Evolutionary conservation across 2,329 filamentous ascomycete species (phyloP), one percentile per base, ranked within the genome.

Genomic region (Paraphaeosphaeria minitans): DNA sequence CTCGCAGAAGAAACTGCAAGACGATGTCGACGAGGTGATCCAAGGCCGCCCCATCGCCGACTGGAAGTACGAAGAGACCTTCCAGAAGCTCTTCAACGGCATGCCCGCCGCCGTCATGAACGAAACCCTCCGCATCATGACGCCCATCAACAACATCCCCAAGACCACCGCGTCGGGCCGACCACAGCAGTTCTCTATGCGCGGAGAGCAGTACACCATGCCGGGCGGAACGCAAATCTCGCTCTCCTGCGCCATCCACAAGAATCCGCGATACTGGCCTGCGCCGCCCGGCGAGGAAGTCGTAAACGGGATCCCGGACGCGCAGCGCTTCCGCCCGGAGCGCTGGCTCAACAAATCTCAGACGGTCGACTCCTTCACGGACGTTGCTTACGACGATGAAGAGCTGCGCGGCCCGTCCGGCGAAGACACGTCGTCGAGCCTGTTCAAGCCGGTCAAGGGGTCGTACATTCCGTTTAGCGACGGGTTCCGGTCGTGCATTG

Each of bases 51-150:
- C 89, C 22, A 82, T 86, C 4, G 75, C 77, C 0, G 81, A 84
- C 8, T 94, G 91, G 91, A 82, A 87, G 66, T 94, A 92, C 72
- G 90, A 93, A 46, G 76, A 80, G 12, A 80, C 85, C 65, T 82
- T 93, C 61, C 87, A 85, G 45, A 80, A 83, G 9, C 82, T 95
- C 59, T 85, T 91, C 65, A 85, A 83, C 12, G 87, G 87, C 59
- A 88, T 91, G 82, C 78, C 89, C 10, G 91, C 89, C 19, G 91
- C 91, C 4, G 85, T 89, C 66, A 84, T 94, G 82, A 91, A 92
- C 70, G 91, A 95, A 79, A 87, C 89, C 39, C 81, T 95, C 54
- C 87, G 92, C 12, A 69, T 93, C 43, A 82, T 92, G 59, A 90
- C 91, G 1, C 87, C 91, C 0, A 88, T 92, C 19, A 79, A 87